Evolutionary conservation across 2,329 filamentous ascomycete genomes (phyloP), one percentile per base, ranked within the genome.

Genomic region (Clonostachys solani): DNA sequence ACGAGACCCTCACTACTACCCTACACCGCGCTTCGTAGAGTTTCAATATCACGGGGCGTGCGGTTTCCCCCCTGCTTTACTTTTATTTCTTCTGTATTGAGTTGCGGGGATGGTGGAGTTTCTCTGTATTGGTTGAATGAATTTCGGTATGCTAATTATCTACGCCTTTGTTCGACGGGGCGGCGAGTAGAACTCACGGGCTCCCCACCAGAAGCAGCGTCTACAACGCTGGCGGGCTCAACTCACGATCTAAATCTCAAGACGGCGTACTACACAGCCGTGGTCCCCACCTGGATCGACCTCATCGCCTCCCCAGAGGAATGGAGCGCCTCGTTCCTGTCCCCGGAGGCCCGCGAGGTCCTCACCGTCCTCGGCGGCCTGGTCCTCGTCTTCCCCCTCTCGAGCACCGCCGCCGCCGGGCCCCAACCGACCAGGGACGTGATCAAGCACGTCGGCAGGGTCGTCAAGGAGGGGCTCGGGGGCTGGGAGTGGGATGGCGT

Each of bases 211-310:
- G 64, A 64, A 33, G 56, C 65, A 40, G 63, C 63, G 15, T 64
- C 61, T 8, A 58, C 66, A 3, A 67, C 71, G 4, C 66, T 84
- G 33, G 82, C 83, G 2, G 83, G 84, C 23, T 75, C 73, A 34
- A 81, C 82, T 15, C 83, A 86, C 56, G 60, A 65, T 40, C 72
- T 83, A 33, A 49, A 64, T 9, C 65, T 87, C 47, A 71, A 72
- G 50, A 87, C 81, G 17, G 56, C 68, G 13, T 87, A 87, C 68
- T 87, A 86, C 67, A 72, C 65, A 19, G 74, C 80, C 46, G 69
- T 69, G 0, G 69, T 87, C 5, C 81, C 83, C 40, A 71, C 87
- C 53, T 87, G 84, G 84, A 71, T 87, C n/a, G 84, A 87, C 57
- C 70, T 84, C 42, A 71, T 84, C 49, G 56, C 69, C 6, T 65